Conservation (phyloP, 1,139 yeast species). For the Yamadazyma blattariae region DNA sequence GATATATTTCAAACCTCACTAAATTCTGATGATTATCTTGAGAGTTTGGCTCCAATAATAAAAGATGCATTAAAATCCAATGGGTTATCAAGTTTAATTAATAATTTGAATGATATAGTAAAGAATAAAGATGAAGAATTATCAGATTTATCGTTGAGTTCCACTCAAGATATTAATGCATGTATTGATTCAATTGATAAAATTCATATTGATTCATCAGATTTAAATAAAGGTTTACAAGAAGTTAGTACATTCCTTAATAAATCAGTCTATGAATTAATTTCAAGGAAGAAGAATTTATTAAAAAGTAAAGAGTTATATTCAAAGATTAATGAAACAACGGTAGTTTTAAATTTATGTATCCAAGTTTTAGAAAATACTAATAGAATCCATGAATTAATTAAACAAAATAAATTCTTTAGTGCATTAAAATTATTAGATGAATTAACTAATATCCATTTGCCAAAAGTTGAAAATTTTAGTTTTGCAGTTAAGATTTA, state of each 20-base stretch:
- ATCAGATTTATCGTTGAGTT: slow-evolving; percentile 56
- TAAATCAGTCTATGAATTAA: slow-evolving; percentile 62
- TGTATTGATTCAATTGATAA: slow-evolving; percentile 55
- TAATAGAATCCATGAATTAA: slow-evolving; percentile 80
- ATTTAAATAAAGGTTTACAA: slow-evolving; percentile 50
- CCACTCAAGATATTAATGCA: slow-evolving; percentile 56
- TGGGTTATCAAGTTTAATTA: slow-evolving; percentile 55
- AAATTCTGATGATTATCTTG: slow-evolving; percentile 69
- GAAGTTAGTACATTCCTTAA: slow-evolving; percentile 53
- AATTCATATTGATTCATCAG: slow-evolving; percentile 54
- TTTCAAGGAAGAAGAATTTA: slow-evolving; percentile 54
- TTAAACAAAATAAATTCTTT: slow-evolving; percentile 72
- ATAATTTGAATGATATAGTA: slow-evolving; percentile 55
- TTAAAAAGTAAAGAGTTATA: slow-evolving; percentile 58
- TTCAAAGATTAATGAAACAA: slow-evolving; percentile 61
- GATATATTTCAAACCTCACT: slow-evolving; percentile 49
- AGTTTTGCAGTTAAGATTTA: slow-evolving; percentile 73
- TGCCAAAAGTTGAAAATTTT: slow-evolving; percentile 69
- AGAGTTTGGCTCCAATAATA: slow-evolving; percentile 77
- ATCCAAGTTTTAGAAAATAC: slow-evolving; percentile 83
- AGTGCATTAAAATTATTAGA: slow-evolving; percentile 84
- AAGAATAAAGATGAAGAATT: slow-evolving; percentile 62
- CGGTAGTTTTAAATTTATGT: slow-evolving; percentile 60
- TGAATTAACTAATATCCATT: slow-evolving; percentile 63
- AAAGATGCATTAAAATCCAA: slow-evolving; percentile 60